These are phyloP conservation scores for Ceratocystiopsis sp. DNA, from an alignment of 2,329 filamentous ascomycete species.

Conservation along the genomic window DNA sequence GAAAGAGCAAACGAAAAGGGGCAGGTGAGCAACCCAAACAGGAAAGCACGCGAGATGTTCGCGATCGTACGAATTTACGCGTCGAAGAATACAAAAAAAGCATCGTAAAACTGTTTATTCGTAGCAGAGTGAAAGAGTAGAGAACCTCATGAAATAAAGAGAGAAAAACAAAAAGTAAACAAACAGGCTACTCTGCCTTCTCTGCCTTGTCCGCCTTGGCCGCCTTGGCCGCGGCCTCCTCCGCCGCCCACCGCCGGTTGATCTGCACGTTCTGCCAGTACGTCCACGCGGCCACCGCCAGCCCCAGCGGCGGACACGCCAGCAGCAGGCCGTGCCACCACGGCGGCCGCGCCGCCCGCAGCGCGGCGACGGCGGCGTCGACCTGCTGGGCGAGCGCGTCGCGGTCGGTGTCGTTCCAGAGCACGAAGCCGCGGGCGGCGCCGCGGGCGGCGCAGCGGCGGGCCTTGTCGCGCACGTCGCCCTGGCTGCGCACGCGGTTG, in stretches of 20 bases:
- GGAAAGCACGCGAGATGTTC: no score
- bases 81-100: no score
- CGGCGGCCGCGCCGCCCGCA: conserved; percentile 46
- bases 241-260: conserved; percentile 52
- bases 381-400: conserved; percentile 54
- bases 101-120: no score
- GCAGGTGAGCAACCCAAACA: no score
- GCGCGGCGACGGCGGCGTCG: conserved; percentile 42
- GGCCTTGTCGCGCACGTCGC: conserved; percentile 72
- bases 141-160: no score
- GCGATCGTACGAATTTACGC: no score
- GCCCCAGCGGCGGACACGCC: conserved; percentile 58
- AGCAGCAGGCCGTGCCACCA: conserved; percentile 68
- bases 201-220: neutral
- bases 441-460: conserved; percentile 50
- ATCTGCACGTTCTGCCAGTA: conserved; percentile 55
- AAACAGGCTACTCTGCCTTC: no score
- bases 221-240: conserved; percentile 21
- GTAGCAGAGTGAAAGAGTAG: no score
- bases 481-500: conserved; percentile 75
- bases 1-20: no score
- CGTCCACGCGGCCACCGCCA: conserved; percentile 50
- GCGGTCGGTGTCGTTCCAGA: conserved; percentile 76
- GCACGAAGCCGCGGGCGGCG: conserved; percentile 48
- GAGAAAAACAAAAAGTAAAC: no score